Base-by-base conservation (phyloP, 2,329 filamentous ascomycete genomes). In the Geosmithia morbida region DNA sequence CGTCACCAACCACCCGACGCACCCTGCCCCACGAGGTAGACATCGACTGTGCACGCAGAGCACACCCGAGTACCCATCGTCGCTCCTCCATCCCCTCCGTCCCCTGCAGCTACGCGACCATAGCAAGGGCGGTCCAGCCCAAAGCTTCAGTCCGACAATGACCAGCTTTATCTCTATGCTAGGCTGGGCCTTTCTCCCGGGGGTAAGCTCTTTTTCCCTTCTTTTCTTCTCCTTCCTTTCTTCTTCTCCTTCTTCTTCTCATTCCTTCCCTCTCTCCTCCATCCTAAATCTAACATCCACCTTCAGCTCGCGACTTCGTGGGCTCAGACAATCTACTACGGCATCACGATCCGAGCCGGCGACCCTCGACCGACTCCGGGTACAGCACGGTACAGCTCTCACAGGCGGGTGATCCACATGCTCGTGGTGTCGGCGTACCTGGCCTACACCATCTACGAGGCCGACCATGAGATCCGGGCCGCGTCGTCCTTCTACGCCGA, bases 401-500 rank as follows among this genome's bases (percentile, higher is more conserved):
- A 97, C 68, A 83, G 87, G 50, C 84, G 85, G 49, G 77, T 80
- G 56, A 90, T 96, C 61, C 81, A 92, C 61, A 83, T 90, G 59
- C 70, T 83, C 55, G 86, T 97, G 57, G 83, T 97, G 46, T 71
- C 83, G 45, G 67, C 77, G 51, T 98, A 97, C 67, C 85, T 97
- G 39, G 66, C 83, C 53, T 96, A 95, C 71, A 95, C 88, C 44
- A 79, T 97, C 57, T 92, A 89, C 68, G 90, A 97, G 67, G 84
- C 87, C 57, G 86, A 94, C 71, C 80, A 85, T 68, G 80, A 87
- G 52, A 73, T 95, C 26, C 83, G 79, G 52, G 69, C 74, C 43
- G 69, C 72, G 1, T 80, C 83, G 17, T 81, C 87, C 62, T 95
- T 85, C 68, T 97, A 96, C 67, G 70, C 77, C 44, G 75, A 83